These are phyloP conservation scores for Fraxinus latifolia DNA, from an alignment of 305 asterid genomes.

Conservation along the genomic window DNA sequence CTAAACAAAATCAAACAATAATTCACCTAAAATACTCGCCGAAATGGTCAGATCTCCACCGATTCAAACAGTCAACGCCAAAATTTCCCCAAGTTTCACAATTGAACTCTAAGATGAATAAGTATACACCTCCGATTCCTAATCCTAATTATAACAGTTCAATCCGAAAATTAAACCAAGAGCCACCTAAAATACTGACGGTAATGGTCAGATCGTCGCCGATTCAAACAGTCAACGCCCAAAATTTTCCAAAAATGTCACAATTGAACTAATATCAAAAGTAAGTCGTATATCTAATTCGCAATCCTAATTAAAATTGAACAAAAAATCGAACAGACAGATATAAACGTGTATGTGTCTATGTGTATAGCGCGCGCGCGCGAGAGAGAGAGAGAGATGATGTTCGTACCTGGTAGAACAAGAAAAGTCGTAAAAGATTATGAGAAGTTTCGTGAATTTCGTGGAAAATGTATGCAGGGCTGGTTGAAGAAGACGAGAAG, in stretches of 20 bases:
- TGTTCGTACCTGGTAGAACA: neutral
- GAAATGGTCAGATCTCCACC: constrained; percentile 16
- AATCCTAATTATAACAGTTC: neutral
- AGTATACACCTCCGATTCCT: neutral
- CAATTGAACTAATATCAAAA: constrained; percentile 4
- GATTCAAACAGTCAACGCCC: constrained; percentile 23
- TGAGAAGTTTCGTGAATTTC: neutral
- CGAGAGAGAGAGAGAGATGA: neutral
- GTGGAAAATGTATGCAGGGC: neutral
- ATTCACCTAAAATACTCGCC: neutral
- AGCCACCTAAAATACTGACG: neutral
- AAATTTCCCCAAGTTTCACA: neutral
- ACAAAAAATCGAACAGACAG: neutral
- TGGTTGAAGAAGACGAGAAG: neutral
- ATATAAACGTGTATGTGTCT: neutral
- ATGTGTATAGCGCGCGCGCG: neutral
- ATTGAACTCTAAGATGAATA: neutral
- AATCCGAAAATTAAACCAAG: neutral
- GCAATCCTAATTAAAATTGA: neutral
- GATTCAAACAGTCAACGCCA: constrained; percentile 7
- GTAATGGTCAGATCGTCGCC: constrained; percentile 22
- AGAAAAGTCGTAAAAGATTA: neutral
- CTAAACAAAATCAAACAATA: neutral
- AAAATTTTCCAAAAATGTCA: constrained; percentile 7
- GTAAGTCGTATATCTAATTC: neutral